Evolutionary conservation across 805 yeast genomes (phyloP).

Genomic region (Ogataea nonfermentans): DNA sequence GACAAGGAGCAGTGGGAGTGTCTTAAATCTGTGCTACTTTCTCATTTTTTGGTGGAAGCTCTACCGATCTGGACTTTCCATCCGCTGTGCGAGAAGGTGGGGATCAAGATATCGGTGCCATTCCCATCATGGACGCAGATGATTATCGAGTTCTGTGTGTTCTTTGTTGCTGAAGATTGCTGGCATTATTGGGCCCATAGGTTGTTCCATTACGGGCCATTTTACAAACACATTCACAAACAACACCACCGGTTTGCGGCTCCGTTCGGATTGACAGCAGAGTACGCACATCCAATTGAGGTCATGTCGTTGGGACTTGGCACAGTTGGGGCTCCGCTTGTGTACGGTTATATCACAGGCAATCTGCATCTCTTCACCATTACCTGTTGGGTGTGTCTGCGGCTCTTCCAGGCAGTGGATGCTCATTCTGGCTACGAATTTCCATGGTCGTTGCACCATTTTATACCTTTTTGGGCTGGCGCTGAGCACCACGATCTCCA

Average conservation of each 20-base stretch:
- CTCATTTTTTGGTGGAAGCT: slow-evolving; percentile 58
- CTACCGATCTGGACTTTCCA: slow-evolving; percentile 64
- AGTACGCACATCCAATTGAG: slow-evolving; percentile 60
- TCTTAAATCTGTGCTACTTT: slow-evolving; percentile 52
- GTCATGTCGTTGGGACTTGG: slow-evolving; percentile 58
- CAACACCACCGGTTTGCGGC: slow-evolving; percentile 63
- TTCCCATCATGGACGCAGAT: slow-evolving; percentile 47
- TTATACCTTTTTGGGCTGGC: slow-evolving; percentile 65
- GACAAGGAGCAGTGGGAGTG: slow-evolving; percentile 63
- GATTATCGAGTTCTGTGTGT: slow-evolving; percentile 44
- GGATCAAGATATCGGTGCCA: slow-evolving; percentile 50
- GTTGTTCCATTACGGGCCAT: slow-evolving; percentile 53
- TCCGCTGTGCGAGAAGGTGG: slow-evolving; percentile 49
- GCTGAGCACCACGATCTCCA: slow-evolving; percentile 63
- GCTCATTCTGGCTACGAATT: slow-evolving; percentile 62
- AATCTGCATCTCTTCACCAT: slow-evolving; percentile 54
- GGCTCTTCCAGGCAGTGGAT: slow-evolving; percentile 60
- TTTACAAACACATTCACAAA: slow-evolving; percentile 57
- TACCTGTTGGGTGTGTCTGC: slow-evolving; percentile 48
- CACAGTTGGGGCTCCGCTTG: slow-evolving; percentile 58
- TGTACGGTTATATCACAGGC: slow-evolving; percentile 48
- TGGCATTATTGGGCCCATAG: slow-evolving; percentile 66
- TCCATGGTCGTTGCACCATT: slow-evolving; percentile 57
- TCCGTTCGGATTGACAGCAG: slow-evolving; percentile 61
- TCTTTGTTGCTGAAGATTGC: slow-evolving; percentile 53